A percentile compares a stretch with the other conserved stretches of the same genome.
Evolutionary conservation across 345 rosid genomes (phyloP).

Genomic region (Eucalyptus caleyi): DNA sequence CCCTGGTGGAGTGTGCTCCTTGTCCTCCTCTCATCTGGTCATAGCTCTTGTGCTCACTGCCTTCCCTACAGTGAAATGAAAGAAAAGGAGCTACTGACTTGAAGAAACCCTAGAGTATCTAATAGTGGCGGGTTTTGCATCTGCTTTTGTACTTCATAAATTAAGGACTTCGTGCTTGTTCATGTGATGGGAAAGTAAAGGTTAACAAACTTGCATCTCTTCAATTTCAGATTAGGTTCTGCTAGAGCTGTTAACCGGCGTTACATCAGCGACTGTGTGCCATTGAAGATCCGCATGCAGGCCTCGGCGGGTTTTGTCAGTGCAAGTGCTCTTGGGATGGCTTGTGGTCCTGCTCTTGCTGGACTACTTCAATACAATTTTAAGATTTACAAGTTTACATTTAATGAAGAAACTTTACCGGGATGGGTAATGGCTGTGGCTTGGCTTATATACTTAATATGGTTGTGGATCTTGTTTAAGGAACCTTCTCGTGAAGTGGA

Average conservation of each 20-base stretch:
- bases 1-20: not conserved
- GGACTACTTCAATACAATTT: conserved; percentile 86
- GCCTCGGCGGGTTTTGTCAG: conserved; percentile 99
- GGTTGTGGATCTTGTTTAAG: conserved; percentile 75
- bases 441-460: conserved; percentile 76
- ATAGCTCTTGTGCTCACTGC: not conserved
- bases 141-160: not conserved
- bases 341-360: conserved; percentile 99
- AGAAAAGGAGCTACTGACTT: not conserved
- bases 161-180: not conserved
- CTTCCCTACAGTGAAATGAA: not conserved
- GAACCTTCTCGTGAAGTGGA: conserved; percentile 67
- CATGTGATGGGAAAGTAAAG: not conserved
- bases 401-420: conserved; percentile 77
- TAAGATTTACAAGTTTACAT: conserved; percentile 67
- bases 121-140: not conserved
- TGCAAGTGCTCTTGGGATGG: conserved; percentile 99
- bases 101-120: not conserved
- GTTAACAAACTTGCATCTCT: conserved; percentile 1
- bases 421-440: conserved; percentile 98
- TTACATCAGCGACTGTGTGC: conserved; percentile 96
- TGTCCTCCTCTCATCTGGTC: not conserved
- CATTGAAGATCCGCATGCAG: conserved; percentile 81
- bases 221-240: conserved; percentile 73
- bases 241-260: conserved; percentile 99